Evolutionary conservation across 2,329 filamentous ascomycete species (phyloP), one percentile per base, ranked within the genome.

Genomic region (Cordyceps fumosorosea): DNA sequence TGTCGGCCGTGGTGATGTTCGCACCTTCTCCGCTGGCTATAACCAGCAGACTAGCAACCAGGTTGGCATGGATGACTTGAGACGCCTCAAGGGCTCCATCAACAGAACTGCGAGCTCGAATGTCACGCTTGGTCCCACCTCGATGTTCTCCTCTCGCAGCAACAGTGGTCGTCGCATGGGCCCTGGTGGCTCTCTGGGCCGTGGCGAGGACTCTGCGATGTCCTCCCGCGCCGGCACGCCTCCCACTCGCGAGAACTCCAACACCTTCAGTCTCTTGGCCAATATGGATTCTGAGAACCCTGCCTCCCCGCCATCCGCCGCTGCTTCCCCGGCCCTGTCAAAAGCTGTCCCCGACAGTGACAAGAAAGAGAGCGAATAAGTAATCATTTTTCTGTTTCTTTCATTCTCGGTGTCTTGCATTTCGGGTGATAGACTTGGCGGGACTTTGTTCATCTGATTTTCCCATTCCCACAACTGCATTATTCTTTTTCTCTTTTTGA

Each of bases 221-320:
- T 96, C 91, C 61, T 97, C 93, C 64, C 88, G 95, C 68, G 96
- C 91, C 62, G 91, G 90, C 69, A 98, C 93, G 55, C 93, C 93
- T 61, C 90, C 92, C 52, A 84, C 83, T 22, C 76, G 79, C 60
- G 77, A 80, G 65, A 73, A 69, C 71, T 86, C 88, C 68, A 99
- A 99, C 81, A 89, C 93, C 69, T 99, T 96, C 80, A 93, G 84
- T 72, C 76, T 85, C 66, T 77, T 86, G 65, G 84, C 82, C 69
- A 84, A 78, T 70, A 83, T 81, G 84, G 86, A 84, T 70, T 81
- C 80, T 68, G 84, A 85, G 72, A 81, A 83, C 75, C 86, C 82
- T 64, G 81, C 84, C 69, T 91, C 89, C 68, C 89, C 89, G 70
- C 87, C 89, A 62, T 88, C 87, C 64, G 83, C 85, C 55, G 79